Evolutionary conservation across 1,139 yeast species (phyloP).

Genomic region (Hansenula lynferdii): DNA sequence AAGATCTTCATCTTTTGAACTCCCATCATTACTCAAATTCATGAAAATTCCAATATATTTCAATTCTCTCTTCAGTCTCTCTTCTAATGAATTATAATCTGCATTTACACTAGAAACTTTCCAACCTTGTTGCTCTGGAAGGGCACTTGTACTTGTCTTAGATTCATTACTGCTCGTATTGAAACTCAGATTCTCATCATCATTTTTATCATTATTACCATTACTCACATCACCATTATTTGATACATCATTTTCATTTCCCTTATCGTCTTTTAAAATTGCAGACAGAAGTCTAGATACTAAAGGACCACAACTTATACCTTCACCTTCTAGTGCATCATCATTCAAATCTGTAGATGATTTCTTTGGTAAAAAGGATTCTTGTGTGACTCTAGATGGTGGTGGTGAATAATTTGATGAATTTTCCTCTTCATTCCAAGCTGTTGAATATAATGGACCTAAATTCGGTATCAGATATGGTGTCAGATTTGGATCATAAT

Average conservation of each 20-base stretch:
- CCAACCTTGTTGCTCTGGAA: conserved; percentile 44
- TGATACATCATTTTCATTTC: conserved; percentile 12
- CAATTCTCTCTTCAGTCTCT: conserved; percentile 79
- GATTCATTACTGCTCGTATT: conserved; percentile 6
- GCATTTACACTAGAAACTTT: conserved; percentile 40
- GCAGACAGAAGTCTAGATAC: conserved; percentile 85
- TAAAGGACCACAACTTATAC: conserved; percentile 87
- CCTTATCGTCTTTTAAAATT: conserved; percentile 52
- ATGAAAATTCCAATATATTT: conserved; percentile 88
- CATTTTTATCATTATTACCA: conserved; percentile 3
- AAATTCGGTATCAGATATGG: conserved; percentile 78
- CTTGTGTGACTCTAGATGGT: conserved; percentile 30
- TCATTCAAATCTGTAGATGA: conserved; percentile 57
- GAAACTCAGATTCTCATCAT: conserved; percentile 13
- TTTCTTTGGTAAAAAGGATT: conserved; percentile 56
- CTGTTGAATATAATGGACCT: conserved; percentile 76
- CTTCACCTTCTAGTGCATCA: conserved; percentile 62
- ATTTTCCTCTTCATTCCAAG: conserved; percentile 83
- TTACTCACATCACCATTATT: no score
- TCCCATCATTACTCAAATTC: conserved; percentile 37
- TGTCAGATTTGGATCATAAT: conserved; percentile 61
- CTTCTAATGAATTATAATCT: conserved; percentile 82
- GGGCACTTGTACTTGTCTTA: conserved; percentile 29
- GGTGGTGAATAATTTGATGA: conserved; percentile 33
- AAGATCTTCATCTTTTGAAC: conserved; percentile 11